Evolutionary conservation across 345 rosid genomes (phyloP).

Genomic region (Gossypium rotundifolium): DNA sequence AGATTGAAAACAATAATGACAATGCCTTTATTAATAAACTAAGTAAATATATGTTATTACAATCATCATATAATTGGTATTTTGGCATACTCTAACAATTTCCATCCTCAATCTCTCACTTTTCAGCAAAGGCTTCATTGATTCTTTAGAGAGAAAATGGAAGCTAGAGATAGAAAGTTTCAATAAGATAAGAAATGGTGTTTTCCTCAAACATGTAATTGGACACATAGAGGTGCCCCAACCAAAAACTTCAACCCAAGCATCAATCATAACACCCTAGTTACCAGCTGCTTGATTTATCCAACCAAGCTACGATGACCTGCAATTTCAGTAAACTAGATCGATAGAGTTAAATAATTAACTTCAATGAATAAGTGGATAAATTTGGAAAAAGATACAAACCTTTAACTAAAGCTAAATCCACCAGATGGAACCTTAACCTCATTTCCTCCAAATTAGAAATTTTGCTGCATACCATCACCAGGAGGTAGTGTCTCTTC

Average conservation of each 20-base stretch:
- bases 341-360: neutral
- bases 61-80: too few species aligned
- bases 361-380: too few species aligned
- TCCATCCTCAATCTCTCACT: too few species aligned
- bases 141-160: too few species aligned
- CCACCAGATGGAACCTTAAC: slow-evolving; percentile 66
- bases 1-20: too few species aligned
- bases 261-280: neutral
- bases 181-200: too few species aligned
- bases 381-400: neutral
- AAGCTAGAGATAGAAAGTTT: too few species aligned
- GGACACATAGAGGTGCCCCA: neutral
- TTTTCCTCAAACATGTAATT: too few species aligned
- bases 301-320: neutral
- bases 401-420: slow-evolving; percentile 57
- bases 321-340: neutral
- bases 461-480: slow-evolving; percentile 44
- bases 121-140: too few species aligned
- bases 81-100: too few species aligned
- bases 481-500: slow-evolving; percentile 59
- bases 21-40: too few species aligned
- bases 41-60: too few species aligned
- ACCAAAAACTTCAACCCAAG: neutral
- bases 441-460: slow-evolving; percentile 61
- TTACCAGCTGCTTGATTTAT: neutral